A percentile compares a stretch with the other conserved stretches of the same genome.
Evolutionary conservation across 2,329 filamentous ascomycete species (phyloP).

Genomic region (Fusarium goolgardi): DNA sequence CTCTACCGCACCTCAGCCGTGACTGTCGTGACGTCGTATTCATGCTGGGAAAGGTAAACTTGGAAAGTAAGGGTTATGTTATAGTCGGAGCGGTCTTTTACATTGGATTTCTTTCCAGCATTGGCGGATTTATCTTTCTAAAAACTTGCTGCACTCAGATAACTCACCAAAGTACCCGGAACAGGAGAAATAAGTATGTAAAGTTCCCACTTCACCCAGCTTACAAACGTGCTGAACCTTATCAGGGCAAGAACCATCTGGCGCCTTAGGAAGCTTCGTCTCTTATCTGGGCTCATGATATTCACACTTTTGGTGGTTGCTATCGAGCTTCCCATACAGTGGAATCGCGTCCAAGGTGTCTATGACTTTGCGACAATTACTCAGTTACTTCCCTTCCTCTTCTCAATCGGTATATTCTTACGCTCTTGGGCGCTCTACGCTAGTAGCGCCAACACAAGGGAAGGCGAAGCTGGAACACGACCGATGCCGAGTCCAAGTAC

Average conservation of each 20-base stretch:
- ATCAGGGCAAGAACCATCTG: conserved; percentile 39
- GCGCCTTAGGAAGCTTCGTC: conserved; percentile 38
- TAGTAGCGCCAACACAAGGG: background rate
- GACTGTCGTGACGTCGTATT: conserved; percentile 50
- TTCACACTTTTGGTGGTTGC: conserved; percentile 48
- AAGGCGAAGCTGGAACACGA: background rate
- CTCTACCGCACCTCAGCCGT: conserved; percentile 40
- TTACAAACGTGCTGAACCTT: background rate
- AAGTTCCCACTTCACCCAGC: too few relatives aligned
- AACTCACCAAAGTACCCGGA: conserved; percentile 26
- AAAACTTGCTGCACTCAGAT: conserved; percentile 41
- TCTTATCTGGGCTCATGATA: conserved; percentile 38
- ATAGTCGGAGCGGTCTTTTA: conserved; percentile 50
- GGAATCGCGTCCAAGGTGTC: conserved; percentile 48
- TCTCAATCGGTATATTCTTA: conserved; percentile 48
- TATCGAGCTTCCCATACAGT: conserved; percentile 51
- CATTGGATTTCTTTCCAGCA: conserved; percentile 45
- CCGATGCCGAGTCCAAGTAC: background rate
- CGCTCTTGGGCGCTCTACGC: conserved; percentile 44
- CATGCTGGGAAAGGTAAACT: conserved; percentile 47
- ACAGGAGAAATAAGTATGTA: conserved; percentile 41
- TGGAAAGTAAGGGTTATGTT: conserved; percentile 46
- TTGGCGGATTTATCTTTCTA: conserved; percentile 41
- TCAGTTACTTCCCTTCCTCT: conserved; percentile 50
- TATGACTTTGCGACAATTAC: conserved; percentile 45